Conservation (phyloP, 2,329 filamentous ascomycete species). For the Cladophialophora psammophila region DNA sequence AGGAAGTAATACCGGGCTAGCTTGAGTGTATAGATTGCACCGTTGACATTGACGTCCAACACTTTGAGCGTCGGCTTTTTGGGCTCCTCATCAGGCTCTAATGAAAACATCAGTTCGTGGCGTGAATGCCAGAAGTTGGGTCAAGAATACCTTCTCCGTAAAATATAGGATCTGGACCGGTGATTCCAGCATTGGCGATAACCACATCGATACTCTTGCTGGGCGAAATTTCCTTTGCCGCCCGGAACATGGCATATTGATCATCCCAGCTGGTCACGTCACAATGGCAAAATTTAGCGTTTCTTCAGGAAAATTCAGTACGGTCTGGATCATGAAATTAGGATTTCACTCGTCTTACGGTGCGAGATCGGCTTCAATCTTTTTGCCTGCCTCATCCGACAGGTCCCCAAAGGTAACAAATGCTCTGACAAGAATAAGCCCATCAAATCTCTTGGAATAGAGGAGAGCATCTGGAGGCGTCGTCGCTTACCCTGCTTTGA, state of each 20-base stretch:
- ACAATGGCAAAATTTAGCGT: conserved; percentile 48
- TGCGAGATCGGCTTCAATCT: conserved; percentile 9
- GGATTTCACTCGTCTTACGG: neutral
- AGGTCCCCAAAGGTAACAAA: conserved; percentile 41
- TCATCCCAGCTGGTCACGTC: conserved; percentile 55
- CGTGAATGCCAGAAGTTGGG: too few species aligned
- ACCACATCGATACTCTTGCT: conserved; percentile 49
- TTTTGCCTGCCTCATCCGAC: conserved; percentile 52
- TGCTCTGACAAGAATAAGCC: neutral
- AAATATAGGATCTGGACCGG: conserved; percentile 42
- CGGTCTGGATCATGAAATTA: neutral
- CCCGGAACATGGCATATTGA: conserved; percentile 53
- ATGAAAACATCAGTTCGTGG: too few species aligned
- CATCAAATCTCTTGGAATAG: too few species aligned
- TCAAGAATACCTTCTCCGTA: too few species aligned
- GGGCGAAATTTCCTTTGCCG: conserved; percentile 48
- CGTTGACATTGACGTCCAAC: neutral
- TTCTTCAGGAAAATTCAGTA: conserved; percentile 3
- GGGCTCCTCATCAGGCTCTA: too few species aligned
- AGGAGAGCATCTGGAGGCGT: too few species aligned
- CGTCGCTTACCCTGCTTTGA: neutral
- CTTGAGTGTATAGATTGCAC: neutral
- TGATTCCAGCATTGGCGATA: conserved; percentile 50
- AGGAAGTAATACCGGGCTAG: neutral
- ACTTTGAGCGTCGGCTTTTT: conserved; percentile 22